Conservation (phyloP, 2,329 filamentous ascomycete species). For the Leptographium radiaticola region DNA sequence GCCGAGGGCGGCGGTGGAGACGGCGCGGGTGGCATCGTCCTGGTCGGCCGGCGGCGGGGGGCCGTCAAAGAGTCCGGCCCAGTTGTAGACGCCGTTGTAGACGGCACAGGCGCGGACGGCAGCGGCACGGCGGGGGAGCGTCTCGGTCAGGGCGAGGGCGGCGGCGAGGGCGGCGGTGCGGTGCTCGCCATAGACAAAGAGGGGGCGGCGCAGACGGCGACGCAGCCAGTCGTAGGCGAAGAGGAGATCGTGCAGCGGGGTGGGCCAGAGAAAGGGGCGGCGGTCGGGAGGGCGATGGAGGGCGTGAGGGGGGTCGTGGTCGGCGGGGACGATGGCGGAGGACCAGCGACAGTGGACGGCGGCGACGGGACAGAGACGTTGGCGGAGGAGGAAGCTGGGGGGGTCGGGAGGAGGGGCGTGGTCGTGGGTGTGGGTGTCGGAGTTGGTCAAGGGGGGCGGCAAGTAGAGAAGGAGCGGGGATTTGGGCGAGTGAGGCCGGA, state of each 20-base stretch:
- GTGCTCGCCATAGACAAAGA: conserved; percentile 42
- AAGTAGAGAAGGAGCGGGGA: conserved; percentile 42
- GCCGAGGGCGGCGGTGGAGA: conserved; percentile 23
- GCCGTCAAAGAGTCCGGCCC: conserved; percentile 37
- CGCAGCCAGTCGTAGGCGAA: conserved; percentile 41
- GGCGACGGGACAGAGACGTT: conserved; percentile 30
- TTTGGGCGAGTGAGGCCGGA: conserved; percentile 21
- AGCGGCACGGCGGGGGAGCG: conserved; percentile 22
- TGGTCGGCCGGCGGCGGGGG: conserved; percentile 16
- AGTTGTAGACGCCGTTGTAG: conserved; percentile 51
- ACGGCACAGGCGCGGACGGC: conserved; percentile 39
- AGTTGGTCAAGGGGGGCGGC: conserved; percentile 28
- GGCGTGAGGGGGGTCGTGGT: neutral
- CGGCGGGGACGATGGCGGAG: neutral
- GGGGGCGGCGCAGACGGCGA: conserved; percentile 18
- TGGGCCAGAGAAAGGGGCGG: conserved; percentile 32
- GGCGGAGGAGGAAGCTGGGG: conserved; percentile 25
- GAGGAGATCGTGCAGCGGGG: conserved; percentile 41
- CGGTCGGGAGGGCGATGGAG: neutral
- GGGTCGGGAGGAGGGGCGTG: conserved; percentile 8
- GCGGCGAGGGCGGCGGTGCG: conserved; percentile 44
- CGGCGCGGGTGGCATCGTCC: conserved; percentile 14
- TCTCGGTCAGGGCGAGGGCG: conserved; percentile 44
- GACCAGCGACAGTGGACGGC: conserved; percentile 49
- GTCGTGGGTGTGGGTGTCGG: conserved; percentile 4